phyloP scores from a whole-genome alignment of 768 basidiomycete genomes.

The Lentinula raphanica region DNA sequence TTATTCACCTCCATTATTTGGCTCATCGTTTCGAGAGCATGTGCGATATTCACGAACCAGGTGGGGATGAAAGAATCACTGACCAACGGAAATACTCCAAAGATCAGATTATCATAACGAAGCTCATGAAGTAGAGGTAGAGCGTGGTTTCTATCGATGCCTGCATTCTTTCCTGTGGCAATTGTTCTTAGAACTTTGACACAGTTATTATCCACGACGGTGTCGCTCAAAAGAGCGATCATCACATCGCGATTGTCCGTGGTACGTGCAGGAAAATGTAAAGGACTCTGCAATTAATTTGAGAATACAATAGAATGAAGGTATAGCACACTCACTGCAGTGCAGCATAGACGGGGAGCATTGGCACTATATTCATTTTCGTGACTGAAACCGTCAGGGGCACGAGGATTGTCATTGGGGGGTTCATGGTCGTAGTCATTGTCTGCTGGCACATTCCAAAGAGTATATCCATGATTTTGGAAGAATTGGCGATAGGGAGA shows the following conservation, averaged over 20 bases:
- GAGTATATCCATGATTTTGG: neutral
- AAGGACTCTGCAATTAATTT: neutral
- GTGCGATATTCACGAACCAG: neutral
- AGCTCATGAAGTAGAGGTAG: constrained; percentile 1
- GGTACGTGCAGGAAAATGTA: neutral
- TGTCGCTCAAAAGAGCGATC: constrained; percentile 2
- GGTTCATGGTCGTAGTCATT: neutral
- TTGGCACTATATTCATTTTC: no score
- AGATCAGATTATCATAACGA: neutral
- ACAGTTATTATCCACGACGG: neutral
- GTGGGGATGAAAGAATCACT: neutral
- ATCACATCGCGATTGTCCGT: neutral
- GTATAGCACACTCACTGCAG: neutral
- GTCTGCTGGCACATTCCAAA: neutral
- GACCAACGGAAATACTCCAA: constrained; percentile 5
- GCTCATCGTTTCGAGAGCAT: neutral
- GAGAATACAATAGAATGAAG: neutral
- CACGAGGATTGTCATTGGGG: no score
- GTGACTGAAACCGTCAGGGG: neutral
- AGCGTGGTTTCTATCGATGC: constrained; percentile 1
- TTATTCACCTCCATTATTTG: constrained; percentile 5
- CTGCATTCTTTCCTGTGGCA: neutral
- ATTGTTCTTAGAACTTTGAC: neutral
- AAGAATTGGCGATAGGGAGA: neutral
- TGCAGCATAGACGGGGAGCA: no score